Evolutionary conservation across 768 basidiomycete genomes (phyloP), one percentile per base, ranked within the genome.

Genomic region (Russula olivacea): DNA sequence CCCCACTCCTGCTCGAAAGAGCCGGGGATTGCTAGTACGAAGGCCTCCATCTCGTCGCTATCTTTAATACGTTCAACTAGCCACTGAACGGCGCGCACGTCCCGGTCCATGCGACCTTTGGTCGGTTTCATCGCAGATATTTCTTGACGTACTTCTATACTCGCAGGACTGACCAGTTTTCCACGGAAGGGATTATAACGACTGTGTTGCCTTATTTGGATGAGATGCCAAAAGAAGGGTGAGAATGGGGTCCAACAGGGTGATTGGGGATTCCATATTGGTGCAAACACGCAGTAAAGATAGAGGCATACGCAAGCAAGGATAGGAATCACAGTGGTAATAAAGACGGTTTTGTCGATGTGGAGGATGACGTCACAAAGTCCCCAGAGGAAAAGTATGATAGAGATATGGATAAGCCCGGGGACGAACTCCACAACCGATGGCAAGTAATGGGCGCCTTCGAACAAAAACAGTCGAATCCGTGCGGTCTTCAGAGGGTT

Each of bases 401-500:
- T 72, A 1, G 81, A 79, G 7, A 79, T 68, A 61, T 83, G 81
- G 21, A 83, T 74, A 17, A 82, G 74, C n/a, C 76, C 71, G 15
- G 2, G 80, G 34, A 82, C 77, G 14, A 72, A 65, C 40, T 77
- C 75, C 0, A 81, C 77, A 10, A 82, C 68, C 2, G 72, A 68
- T 12, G 74, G 69, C 71, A 82, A 82, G 49, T 64, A 68, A 19
- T 74, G 71, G 36, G 80, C 65, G n/a, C 78, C 78, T 43, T 75
- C 72, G 61, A 75, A 64, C 14, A 60, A 55, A 10, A 48, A 81
- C 8, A 78, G 75, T 25, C 76, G 74, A 3, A 80, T 73, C 15
- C 79, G 71, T 1, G 78, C 78, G 17, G 76, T 76, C 63, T 61
- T 77, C 23, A 50, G 47, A 45, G 52, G 65, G 25, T 40, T 63